Conservation (phyloP, 2,329 filamentous ascomycete genomes). For the Fusarium circinatum region DNA sequence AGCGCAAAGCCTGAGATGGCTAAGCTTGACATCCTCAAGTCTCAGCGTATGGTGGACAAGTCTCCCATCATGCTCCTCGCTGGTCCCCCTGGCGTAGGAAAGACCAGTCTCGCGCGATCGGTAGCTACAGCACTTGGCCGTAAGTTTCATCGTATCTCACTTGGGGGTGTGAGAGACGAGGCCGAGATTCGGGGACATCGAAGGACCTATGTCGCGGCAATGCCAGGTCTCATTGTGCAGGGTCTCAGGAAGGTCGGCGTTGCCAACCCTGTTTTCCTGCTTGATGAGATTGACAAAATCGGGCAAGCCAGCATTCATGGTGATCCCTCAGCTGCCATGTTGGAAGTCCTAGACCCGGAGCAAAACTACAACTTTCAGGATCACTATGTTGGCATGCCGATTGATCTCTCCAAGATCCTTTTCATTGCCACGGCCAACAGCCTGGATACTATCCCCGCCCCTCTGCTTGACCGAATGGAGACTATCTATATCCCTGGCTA, state of each 20-base stretch:
- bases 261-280: conserved; percentile 91
- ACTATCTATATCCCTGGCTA: conserved; percentile 93
- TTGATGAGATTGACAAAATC: conserved; percentile 98
- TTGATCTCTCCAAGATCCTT: conserved; percentile 94
- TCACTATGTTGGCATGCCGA: conserved; percentile 95
- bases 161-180: conserved; percentile 95
- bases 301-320: conserved; percentile 91
- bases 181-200: conserved; percentile 96
- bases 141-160: conserved; percentile 96
- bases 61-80: conserved; percentile 94
- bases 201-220: conserved; percentile 97
- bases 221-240: conserved; percentile 95
- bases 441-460: conserved; percentile 93
- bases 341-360: conserved; percentile 96
- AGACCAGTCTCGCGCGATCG: conserved; percentile 94
- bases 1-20: conserved; percentile 55
- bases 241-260: conserved; percentile 96
- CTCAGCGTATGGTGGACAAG: conserved; percentile 90
- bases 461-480: conserved; percentile 96
- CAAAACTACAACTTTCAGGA: conserved; percentile 96
- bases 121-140: conserved; percentile 91
- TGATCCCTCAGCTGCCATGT: conserved; percentile 95
- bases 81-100: conserved; percentile 93
- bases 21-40: conserved; percentile 79
- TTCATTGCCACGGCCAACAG: conserved; percentile 98